A percentile compares a stretch with the other conserved stretches of the same genome.
Conservation (phyloP, 2,329 filamentous ascomycete species). For the Dryadomyces quercus-mongolicae region DNA sequence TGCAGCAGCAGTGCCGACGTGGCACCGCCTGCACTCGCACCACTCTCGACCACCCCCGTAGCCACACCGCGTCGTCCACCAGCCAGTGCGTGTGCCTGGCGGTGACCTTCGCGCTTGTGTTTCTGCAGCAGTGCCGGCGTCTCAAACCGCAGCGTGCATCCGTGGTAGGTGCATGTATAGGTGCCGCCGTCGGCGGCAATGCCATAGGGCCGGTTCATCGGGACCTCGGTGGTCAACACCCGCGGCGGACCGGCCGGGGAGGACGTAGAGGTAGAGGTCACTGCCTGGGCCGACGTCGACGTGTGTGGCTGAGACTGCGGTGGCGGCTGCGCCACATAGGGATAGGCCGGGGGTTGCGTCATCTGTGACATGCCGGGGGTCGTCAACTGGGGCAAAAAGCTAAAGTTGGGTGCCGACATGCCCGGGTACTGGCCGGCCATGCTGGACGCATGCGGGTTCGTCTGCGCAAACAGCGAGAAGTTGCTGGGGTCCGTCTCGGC, state of each 20-base stretch:
- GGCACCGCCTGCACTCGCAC: neutral
- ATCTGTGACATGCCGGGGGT: too few relatives aligned
- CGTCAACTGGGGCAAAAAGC: constrained; percentile 23
- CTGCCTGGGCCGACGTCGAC: too few relatives aligned
- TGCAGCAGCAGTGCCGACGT: constrained; percentile 27
- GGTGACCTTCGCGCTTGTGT: constrained; percentile 89
- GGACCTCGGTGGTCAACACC: neutral
- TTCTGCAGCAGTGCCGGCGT: constrained; percentile 79
- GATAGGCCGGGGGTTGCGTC: neutral
- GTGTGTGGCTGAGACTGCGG: constrained; percentile 24
- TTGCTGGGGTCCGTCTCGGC: constrained; percentile 37
- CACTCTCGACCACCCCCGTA: too few relatives aligned
- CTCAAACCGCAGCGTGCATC: constrained; percentile 79
- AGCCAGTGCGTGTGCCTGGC: constrained; percentile 50
- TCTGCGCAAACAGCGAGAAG: constrained; percentile 54
- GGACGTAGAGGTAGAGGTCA: constrained; percentile 1
- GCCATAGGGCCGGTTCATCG: constrained; percentile 34
- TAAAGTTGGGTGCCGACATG: constrained; percentile 13
- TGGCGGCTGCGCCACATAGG: constrained; percentile 2
- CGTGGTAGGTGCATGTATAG: constrained; percentile 93
- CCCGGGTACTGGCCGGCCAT: constrained; percentile 22
- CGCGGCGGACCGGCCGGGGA: constrained; percentile 22
- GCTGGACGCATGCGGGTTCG: constrained; percentile 28
- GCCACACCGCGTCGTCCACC: constrained; percentile 16
- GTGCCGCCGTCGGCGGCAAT: constrained; percentile 70